These are phyloP conservation scores for Botryotinia convoluta DNA, from an alignment of 2,329 filamentous ascomycete species.

Conservation along the genomic window DNA sequence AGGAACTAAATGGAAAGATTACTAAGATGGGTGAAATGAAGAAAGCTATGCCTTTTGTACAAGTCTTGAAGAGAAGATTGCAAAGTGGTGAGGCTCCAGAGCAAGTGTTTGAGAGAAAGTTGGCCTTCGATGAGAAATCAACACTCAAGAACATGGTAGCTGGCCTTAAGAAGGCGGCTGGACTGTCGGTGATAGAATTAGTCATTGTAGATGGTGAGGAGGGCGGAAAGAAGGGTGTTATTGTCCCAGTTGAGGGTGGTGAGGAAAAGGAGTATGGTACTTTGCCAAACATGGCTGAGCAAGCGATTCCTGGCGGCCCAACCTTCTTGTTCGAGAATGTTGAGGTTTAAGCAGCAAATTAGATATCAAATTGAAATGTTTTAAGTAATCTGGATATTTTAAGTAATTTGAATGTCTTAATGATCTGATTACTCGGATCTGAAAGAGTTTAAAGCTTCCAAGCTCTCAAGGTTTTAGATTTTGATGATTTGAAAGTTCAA, in stretches of 20 bases:
- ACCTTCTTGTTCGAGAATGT: conserved; percentile 86
- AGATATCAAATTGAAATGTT: background rate
- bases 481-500: background rate
- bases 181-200: conserved; percentile 69
- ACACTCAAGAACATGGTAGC: conserved; percentile 76
- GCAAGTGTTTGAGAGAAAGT: conserved; percentile 75
- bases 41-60: conserved; percentile 97
- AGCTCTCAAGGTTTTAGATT: background rate
- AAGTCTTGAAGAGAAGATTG: conserved; percentile 79
- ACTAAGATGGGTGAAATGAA: conserved; percentile 87
- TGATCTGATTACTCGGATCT: background rate
- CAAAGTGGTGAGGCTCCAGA: conserved; percentile 64
- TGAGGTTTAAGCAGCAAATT: conserved; percentile 25
- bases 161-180: conserved; percentile 73
- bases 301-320: conserved; percentile 77
- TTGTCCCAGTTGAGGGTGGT: conserved; percentile 50
- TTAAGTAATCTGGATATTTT: background rate
- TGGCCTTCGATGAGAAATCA: conserved; percentile 80
- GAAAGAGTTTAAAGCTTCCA: background rate
- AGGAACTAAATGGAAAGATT: conserved; percentile 73
- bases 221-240: conserved; percentile 63
- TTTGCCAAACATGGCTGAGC: conserved; percentile 61
- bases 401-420: background rate
- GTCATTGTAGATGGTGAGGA: conserved; percentile 66
- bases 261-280: conserved; percentile 57